phyloP scores from a whole-genome alignment of 2,329 filamentous ascomycete species.

The Ambrosiella xylebori region DNA sequence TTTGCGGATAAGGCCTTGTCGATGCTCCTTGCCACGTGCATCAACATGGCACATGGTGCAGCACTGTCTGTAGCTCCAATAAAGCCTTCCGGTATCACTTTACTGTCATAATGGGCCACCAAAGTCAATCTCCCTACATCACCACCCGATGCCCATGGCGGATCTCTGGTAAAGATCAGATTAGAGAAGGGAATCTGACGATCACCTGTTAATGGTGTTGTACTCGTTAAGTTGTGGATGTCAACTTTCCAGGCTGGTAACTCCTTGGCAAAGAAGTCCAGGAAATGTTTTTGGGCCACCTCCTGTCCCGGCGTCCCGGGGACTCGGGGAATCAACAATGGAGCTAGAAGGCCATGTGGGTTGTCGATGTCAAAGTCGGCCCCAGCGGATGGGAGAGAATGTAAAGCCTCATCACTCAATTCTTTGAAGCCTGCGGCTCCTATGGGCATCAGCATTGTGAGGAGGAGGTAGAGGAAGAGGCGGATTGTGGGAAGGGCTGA shows the following conservation, averaged over 20 bases:
- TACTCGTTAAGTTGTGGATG: conserved; percentile 80
- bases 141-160: conserved; percentile 58
- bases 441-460: conserved; percentile 1
- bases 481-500: background rate
- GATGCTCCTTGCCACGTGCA: conserved; percentile 69
- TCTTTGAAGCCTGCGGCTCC: conserved; percentile 23
- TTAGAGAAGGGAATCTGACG: conserved; percentile 69
- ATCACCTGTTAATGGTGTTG: conserved; percentile 57
- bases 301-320: conserved; percentile 65
- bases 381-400: conserved; percentile 51
- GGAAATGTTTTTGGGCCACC: conserved; percentile 63
- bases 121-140: conserved; percentile 69
- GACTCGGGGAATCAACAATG: conserved; percentile 75
- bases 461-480: background rate
- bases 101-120: conserved; percentile 87
- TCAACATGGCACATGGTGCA: conserved; percentile 80
- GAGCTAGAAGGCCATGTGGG: conserved; percentile 58
- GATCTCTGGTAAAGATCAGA: conserved; percentile 71
- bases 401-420: conserved; percentile 60
- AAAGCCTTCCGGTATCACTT: conserved; percentile 65
- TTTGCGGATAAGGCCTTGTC: conserved; percentile 65
- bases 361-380: conserved; percentile 58
- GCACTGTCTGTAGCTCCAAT: conserved; percentile 89
- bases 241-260: conserved; percentile 66
- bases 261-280: conserved; percentile 56